Evolutionary conservation across 345 rosid genomes (phyloP).

Genomic region (Carallia pectinifolia): DNA sequence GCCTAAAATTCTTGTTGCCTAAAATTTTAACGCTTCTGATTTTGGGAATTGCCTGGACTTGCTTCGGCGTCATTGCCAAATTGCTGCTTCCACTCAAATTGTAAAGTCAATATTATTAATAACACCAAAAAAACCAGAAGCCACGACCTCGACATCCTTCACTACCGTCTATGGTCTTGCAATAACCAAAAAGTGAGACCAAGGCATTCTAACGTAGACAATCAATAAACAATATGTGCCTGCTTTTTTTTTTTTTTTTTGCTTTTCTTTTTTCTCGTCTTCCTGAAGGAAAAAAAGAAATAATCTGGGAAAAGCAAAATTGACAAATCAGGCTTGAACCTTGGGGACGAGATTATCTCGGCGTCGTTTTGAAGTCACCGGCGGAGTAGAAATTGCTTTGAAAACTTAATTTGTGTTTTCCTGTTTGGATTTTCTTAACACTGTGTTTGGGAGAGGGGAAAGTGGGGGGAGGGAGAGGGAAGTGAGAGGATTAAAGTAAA

Average conservation of each 20-base stretch:
- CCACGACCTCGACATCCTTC: constrained; percentile 66
- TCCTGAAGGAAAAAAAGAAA: background rate
- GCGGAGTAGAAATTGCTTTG: constrained; percentile 1
- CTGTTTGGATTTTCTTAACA: no score
- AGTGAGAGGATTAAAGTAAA: no score
- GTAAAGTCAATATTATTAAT: constrained; percentile 61
- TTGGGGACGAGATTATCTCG: background rate
- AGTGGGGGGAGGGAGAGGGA: no score
- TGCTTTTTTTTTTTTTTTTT: no score
- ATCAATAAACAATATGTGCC: no score
- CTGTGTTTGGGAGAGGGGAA: no score
- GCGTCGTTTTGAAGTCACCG: background rate
- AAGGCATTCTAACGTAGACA: background rate
- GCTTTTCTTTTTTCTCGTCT: no score
- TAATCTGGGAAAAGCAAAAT: background rate
- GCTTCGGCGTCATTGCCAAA: constrained; percentile 55
- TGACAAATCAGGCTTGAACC: constrained; percentile 1
- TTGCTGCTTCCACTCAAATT: constrained; percentile 77
- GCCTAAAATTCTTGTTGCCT: constrained; percentile 34
- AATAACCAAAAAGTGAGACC: no score
- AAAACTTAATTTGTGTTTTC: background rate
- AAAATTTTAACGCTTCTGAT: constrained; percentile 34
- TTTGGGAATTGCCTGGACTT: constrained; percentile 29
- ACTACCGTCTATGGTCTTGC: background rate
- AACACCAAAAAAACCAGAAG: constrained; percentile 60